These are phyloP conservation scores for Sporisorium sorghi DNA, from an alignment of 1,284 basidiomycete species.

Conservation along the genomic window DNA sequence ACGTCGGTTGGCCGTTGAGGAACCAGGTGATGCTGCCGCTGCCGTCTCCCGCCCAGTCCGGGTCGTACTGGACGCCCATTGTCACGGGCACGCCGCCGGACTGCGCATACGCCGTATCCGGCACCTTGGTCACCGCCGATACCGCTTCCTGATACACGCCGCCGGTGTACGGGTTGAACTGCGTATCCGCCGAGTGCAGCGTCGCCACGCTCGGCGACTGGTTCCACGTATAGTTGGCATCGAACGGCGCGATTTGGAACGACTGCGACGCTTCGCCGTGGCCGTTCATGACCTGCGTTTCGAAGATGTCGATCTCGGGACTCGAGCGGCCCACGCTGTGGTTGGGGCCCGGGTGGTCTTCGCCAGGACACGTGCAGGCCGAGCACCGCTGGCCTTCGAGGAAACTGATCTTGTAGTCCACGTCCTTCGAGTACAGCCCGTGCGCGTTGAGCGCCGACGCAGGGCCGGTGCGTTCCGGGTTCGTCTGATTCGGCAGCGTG, in stretches of 20 bases:
- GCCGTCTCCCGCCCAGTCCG: conserved; percentile 56
- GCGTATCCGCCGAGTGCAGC: conserved; percentile 18
- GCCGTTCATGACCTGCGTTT: conserved; percentile 66
- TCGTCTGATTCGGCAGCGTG: conserved; percentile 59
- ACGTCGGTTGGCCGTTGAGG: conserved; percentile 61
- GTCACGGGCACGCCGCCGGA: conserved; percentile 29
- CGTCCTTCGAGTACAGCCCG: conserved; percentile 13
- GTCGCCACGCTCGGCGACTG: conserved; percentile 11
- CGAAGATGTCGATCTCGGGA: conserved; percentile 68
- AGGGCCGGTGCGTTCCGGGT: conserved; percentile 39
- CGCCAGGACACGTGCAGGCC: conserved; percentile 57
- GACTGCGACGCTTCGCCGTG: conserved; percentile 56
- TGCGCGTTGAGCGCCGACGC: conserved; percentile 26
- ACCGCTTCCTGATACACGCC: conserved; percentile 65
- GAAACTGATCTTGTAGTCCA: conserved; percentile 23
- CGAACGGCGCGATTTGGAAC: conserved; percentile 67
- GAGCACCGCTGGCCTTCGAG: conserved; percentile 50
- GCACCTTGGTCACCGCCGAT: conserved; percentile 53
- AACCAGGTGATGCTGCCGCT: conserved; percentile 63
- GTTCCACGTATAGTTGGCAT: conserved; percentile 59
- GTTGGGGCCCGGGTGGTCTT: conserved; percentile 53
- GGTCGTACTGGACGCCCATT: conserved; percentile 66
- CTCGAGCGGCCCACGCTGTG: conserved; percentile 51
- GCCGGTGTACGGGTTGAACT: conserved; percentile 63
- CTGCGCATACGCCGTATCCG: conserved; percentile 49